phyloP scores from a whole-genome alignment of 306 rosid genomes.

The Cucurbita moschata region DNA sequence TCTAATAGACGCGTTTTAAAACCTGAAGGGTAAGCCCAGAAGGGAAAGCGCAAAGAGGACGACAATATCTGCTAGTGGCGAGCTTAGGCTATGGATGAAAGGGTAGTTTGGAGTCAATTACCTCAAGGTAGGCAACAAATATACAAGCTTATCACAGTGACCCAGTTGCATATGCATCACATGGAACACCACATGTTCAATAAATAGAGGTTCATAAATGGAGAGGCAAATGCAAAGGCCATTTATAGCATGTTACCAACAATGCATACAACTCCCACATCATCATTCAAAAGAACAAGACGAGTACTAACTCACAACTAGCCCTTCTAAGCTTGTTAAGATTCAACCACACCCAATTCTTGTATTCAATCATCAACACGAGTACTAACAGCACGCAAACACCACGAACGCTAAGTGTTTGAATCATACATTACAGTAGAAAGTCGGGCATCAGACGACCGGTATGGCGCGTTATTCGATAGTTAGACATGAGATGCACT shows the following conservation, averaged over 20 bases:
- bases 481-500: neutral
- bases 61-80: too few relatives aligned
- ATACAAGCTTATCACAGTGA: neutral
- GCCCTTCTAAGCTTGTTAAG: neutral
- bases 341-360: neutral
- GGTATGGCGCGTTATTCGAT: neutral
- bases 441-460: neutral
- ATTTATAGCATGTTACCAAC: conserved; percentile 6
- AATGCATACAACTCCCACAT: neutral
- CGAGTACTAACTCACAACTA: neutral
- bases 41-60: too few relatives aligned
- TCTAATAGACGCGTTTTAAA: too few relatives aligned
- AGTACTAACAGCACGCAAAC: too few relatives aligned
- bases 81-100: too few relatives aligned
- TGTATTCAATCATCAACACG: neutral
- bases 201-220: conserved; percentile 2
- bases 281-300: neutral
- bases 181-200: conserved; percentile 9
- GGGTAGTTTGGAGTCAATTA: too few relatives aligned
- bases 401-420: neutral
- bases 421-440: neutral
- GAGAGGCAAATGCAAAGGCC: neutral
- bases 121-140: neutral
- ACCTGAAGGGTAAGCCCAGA: too few relatives aligned
- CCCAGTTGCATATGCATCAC: neutral